Evolutionary conservation across 2,329 filamentous ascomycete genomes (phyloP), one percentile per base, ranked within the genome.

Genomic region (Lomentospora prolificans): DNA sequence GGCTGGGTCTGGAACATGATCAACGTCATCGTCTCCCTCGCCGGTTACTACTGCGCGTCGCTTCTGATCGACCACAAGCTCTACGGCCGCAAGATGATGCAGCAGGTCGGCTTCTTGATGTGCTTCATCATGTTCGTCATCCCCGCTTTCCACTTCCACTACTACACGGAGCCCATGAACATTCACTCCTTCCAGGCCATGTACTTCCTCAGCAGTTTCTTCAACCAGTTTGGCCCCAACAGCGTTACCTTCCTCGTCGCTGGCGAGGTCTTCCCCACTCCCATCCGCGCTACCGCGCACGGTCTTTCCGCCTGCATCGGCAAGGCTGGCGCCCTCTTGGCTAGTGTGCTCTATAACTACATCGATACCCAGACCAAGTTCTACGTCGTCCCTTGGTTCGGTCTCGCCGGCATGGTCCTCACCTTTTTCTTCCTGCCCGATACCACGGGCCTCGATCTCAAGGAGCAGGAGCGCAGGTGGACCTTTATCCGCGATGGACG

Each of bases 141-240:
- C 44, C 92, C 92, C 1, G 91, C 87, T 50, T 96, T 96, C 80
- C 77, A 89, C 67, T 96, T 85, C 75, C 69, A 88, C 0, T 90
- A 94, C 81, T 96, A 90, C 76, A 90, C 81, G 19, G 77, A 76
- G 52, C 74, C 78, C 1, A 75, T 76, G 4, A 82, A 89, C 64
- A 86, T 96, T 69, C 84, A 89, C 66, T 76, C 79, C n/a, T 97
- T 97, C 85, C 91, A 96, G 76, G 84, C 91, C 67, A 96, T 97
- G 90, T 96, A 96, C 80, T 96, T 96, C 75, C 71, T 97, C 63
- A 95, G 90, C 6, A 95, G 89, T 24, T 97, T 97, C 78, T 97
- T 97, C 85, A 96, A 96, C 80, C 92, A 97, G 70, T 97, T 97
- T 66, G 92, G 92, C 10, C 92, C 92, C 71, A 97, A 97, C 80